Evolutionary conservation across 768 basidiomycete genomes (phyloP).

Genomic region (Mrakia blollopis): DNA sequence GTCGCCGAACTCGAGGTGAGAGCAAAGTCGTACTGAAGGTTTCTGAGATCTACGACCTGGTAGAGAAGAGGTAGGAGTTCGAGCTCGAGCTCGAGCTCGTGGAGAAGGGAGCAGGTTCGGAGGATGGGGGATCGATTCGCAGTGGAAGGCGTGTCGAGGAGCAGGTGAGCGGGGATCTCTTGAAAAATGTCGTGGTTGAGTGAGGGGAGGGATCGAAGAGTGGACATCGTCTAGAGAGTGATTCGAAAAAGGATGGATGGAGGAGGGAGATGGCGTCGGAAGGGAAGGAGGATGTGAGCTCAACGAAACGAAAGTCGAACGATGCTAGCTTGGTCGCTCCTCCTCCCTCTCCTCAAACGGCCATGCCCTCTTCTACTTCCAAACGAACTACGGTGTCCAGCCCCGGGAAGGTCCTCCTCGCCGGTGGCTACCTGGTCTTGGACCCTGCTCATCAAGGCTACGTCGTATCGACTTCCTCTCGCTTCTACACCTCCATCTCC

Average conservation of each 20-base stretch:
- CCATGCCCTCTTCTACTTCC: neutral
- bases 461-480: constrained; percentile 85
- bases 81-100: neutral
- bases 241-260: too few relatives aligned
- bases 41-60: neutral
- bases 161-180: neutral
- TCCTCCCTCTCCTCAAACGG: neutral
- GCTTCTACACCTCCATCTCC: constrained; percentile 77
- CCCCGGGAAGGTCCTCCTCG: constrained; percentile 90
- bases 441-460: constrained; percentile 78
- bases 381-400: constrained; percentile 57
- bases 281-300: neutral
- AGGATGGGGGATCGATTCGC: neutral
- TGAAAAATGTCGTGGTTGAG: neutral
- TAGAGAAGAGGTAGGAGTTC: neutral
- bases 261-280: too few relatives aligned
- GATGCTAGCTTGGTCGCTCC: neutral
- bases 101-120: neutral
- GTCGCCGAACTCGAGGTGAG: too few relatives aligned
- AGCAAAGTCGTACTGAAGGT: too few relatives aligned
- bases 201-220: neutral
- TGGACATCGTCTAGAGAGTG: neutral
- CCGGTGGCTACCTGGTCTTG: constrained; percentile 95
- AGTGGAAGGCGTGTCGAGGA: neutral
- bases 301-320: constrained; percentile 8